Percentiles rank a stretch among this genome's conserved stretches.
Evolutionary conservation across 164 flowering plant species (phyloP).

Genomic region (Vitis rotundifolia): DNA sequence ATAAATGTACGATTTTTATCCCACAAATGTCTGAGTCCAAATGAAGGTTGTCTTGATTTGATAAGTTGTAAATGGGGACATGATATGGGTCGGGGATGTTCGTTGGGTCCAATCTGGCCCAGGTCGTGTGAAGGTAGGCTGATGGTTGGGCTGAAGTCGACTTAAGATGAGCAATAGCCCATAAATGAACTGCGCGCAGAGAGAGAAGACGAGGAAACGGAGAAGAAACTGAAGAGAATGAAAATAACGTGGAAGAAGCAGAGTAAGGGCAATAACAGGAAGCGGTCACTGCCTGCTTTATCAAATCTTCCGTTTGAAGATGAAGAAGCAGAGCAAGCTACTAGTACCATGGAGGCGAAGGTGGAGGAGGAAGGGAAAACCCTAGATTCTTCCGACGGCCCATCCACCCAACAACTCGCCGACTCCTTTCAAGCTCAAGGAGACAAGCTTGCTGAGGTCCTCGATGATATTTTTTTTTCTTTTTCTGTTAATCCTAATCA

Average conservation of each 20-base stretch:
- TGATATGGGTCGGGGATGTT: no score
- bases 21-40: no score
- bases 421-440: slow-evolving; percentile 50
- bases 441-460: slow-evolving; percentile 61
- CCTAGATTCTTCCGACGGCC: slow-evolving; percentile 8
- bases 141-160: no score
- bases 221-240: slow-evolving; percentile 21
- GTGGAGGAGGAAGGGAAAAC: slow-evolving; percentile 6
- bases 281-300: slow-evolving; percentile 27
- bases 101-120: no score
- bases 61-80: no score
- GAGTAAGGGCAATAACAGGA: slow-evolving; percentile 28
- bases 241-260: slow-evolving; percentile 56
- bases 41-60: no score
- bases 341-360: background rate
- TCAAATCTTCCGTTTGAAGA: slow-evolving; percentile 51
- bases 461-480: background rate
- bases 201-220: background rate
- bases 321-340: background rate
- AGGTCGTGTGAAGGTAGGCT: no score
- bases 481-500: no score
- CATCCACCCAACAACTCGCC: slow-evolving; percentile 26
- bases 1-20: no score
- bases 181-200: background rate
- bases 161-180: background rate